Evolutionary conservation across 179 eudicot genomes (phyloP), one percentile per base, ranked within the genome.

Genomic region (Nepenthes alata): DNA sequence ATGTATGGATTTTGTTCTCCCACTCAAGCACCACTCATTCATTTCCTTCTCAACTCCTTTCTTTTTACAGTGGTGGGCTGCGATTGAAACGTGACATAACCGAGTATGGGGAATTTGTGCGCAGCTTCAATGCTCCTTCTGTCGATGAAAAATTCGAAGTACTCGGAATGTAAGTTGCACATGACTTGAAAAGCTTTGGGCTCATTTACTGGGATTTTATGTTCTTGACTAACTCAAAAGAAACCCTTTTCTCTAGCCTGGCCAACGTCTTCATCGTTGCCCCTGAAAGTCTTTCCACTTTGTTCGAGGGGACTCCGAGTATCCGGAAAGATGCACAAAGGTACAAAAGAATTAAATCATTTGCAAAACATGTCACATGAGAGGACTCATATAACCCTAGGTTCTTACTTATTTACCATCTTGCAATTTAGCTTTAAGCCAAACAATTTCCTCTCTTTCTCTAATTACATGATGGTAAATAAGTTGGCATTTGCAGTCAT

Each of bases 261-360:
- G 98, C 98, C 69, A 93, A 93, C 72, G 96, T 93, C 76, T 89
- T 87, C 72, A 89, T 93, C 62, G 98, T 93, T 37, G 96, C 98
- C 75, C 95, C 98, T 63, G 98, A 93, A 83, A 89, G 98, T 77
- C 83, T 93, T 62, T 77, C 95, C 44, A 78, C 83, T 47, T 76
- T 93, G 53, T 93, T 93, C 61, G 96, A 93, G 80, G 98, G 96
- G 61, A 81, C 85, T 36, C 98, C 98, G 70, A 89, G 98, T 68
- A 86, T 93, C 55, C 82, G 86, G 55, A 91, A 86, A 83, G 98
- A 91, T 75, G 95, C 95, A 38, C 96, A 86, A 77, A 87, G 84
- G 95, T 84, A 84, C 53, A 14, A 2, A 6, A 37, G 34, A 41
- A 3, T 4, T 8, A 10, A 3, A 41, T 41, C 25, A 25, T 25